phyloP scores from a whole-genome alignment of 345 rosid species.

The Raphanus sativus region DNA sequence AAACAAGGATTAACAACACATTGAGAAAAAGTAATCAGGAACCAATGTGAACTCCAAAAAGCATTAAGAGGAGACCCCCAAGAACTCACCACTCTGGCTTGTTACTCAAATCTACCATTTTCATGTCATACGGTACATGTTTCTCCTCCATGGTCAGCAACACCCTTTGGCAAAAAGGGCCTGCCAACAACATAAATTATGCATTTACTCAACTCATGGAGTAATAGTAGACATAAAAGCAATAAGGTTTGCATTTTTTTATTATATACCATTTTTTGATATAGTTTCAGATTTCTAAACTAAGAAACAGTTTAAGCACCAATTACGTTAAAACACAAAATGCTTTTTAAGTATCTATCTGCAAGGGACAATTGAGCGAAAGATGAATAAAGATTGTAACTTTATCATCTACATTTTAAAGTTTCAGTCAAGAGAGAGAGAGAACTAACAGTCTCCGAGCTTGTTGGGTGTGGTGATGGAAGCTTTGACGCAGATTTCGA shows the following conservation, averaged over 20 bases:
- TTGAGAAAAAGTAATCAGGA: background rate
- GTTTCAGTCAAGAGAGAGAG: constrained; percentile 8
- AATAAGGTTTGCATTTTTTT: background rate
- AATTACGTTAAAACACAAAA: background rate
- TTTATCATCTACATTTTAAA: constrained; percentile 22
- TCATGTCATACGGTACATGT: constrained; percentile 78
- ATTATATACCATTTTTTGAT: background rate
- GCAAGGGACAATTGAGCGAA: background rate
- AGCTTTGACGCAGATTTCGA: constrained; percentile 83
- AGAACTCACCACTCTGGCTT: constrained; percentile 82
- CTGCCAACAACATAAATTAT: constrained; percentile 35
- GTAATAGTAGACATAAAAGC: background rate
- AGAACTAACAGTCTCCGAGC: constrained; percentile 78
- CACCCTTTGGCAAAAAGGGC: constrained; percentile 92
- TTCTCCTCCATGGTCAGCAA: constrained; percentile 86
- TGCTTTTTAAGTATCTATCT: background rate
- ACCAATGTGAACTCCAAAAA: too few relatives aligned
- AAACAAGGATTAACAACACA: background rate
- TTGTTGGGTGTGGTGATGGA: constrained; percentile 69
- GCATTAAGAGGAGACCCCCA: background rate
- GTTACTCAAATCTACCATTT: constrained; percentile 75
- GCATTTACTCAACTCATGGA: background rate
- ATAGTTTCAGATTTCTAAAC: background rate
- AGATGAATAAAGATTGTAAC: background rate
- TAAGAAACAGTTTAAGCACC: background rate